Evolutionary conservation across 352 stramenopile species (phyloP).

Genomic region (Phytophthora cryptogea): DNA sequence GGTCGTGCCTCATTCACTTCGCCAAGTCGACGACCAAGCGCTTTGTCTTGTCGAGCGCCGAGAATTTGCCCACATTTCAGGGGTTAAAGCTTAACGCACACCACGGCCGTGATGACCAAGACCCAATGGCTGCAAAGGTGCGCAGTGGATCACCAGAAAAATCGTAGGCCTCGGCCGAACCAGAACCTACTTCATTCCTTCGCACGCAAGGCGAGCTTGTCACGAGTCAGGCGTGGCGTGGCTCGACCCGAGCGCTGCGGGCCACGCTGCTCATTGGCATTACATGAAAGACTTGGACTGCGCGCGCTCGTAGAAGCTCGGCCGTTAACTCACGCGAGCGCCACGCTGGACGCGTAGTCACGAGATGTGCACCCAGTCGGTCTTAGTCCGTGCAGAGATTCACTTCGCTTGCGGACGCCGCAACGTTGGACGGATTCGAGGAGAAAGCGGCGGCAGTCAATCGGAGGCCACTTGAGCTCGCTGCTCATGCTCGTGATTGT

Average conservation of each 20-base stretch:
- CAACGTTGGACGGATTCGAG: constrained; percentile 7
- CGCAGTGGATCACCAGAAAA: constrained; percentile 25
- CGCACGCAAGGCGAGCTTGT: background rate
- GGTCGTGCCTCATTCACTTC: constrained; percentile 33
- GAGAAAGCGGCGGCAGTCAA: constrained; percentile 12
- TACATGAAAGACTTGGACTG: background rate
- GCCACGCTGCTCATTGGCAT: constrained; percentile 7
- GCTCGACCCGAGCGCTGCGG: background rate
- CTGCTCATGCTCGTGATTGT: constrained; percentile 7
- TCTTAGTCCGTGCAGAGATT: constrained; percentile 24
- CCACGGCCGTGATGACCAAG: constrained; percentile 3
- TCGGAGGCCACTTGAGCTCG: constrained; percentile 2
- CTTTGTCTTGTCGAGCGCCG: background rate
- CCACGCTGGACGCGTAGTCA: constrained; percentile 30
- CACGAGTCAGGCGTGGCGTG: constrained; percentile 8
- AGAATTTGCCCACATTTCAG: constrained; percentile 23
- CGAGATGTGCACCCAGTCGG: constrained; percentile 25
- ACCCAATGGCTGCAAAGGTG: constrained; percentile 12
- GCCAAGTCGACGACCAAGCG: constrained; percentile 21
- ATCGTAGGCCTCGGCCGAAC: constrained; percentile 15
- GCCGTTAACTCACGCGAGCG: constrained; percentile 26
- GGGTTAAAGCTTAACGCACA: background rate
- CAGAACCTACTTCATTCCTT: constrained; percentile 18
- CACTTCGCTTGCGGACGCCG: background rate
- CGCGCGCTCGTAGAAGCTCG: constrained; percentile 12